Evolutionary conservation across 202 grass and related monocot genomes (phyloP).

Genomic region (Setaria viridis): DNA sequence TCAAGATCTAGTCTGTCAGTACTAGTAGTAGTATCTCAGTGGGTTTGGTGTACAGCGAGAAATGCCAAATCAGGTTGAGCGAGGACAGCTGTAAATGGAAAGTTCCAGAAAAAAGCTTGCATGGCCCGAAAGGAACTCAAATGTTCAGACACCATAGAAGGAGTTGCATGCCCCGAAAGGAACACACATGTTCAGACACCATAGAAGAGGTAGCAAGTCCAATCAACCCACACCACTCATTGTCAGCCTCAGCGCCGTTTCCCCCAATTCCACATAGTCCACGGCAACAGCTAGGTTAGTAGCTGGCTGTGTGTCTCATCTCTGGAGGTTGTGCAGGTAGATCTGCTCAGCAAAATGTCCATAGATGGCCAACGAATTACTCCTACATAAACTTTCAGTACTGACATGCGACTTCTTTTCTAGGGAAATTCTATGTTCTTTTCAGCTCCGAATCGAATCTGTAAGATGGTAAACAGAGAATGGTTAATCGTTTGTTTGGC

Average conservation of each 20-base stretch:
- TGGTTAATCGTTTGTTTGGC: too few species aligned
- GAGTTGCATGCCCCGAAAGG: background rate
- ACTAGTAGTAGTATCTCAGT: background rate
- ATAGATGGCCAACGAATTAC: background rate
- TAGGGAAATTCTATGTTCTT: too few species aligned
- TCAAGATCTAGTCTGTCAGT: background rate
- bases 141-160: background rate
- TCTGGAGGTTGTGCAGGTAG: background rate
- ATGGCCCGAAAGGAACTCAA: background rate
- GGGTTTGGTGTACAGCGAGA: background rate
- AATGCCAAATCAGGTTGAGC: slow-evolving; percentile 5
- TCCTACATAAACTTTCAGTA: background rate
- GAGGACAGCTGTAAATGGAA: background rate
- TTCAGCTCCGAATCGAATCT: too few species aligned
- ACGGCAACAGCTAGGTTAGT: background rate
- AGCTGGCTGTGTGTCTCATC: too few species aligned
- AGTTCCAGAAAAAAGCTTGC: background rate
- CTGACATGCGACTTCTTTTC: too few species aligned
- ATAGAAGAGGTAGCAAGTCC: background rate
- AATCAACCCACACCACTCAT: slow-evolving; percentile 5
- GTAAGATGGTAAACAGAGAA: too few species aligned
- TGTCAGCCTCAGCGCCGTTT: too few species aligned
- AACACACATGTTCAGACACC: background rate
- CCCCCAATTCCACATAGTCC: slow-evolving; percentile 15
- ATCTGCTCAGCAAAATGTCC: slow-evolving; percentile 14